A percentile compares a stretch with the other conserved stretches of the same genome.
Evolutionary conservation across 1,284 basidiomycete genomes (phyloP).

Genomic region (Ustilago curta): DNA sequence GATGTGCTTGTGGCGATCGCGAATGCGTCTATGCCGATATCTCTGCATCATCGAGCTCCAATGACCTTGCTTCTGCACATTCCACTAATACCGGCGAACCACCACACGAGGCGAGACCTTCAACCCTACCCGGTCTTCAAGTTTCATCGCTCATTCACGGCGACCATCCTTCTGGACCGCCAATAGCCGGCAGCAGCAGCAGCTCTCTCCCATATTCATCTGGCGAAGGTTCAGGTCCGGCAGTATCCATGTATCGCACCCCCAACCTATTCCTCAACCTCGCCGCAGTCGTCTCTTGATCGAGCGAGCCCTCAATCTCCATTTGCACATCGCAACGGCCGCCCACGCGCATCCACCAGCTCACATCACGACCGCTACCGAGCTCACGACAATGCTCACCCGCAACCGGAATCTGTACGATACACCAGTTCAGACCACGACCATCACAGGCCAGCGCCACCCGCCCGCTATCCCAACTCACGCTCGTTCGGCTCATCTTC

Average conservation of each 20-base stretch:
- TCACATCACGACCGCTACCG: conserved; percentile 31
- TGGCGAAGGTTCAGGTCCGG: conserved; percentile 10
- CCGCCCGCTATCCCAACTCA: neutral
- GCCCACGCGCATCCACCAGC: conserved; percentile 23
- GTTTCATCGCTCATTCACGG: conserved; percentile 35
- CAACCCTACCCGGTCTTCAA: conserved; percentile 17
- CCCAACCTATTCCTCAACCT: conserved; percentile 6
- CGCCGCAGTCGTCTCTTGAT: conserved; percentile 27
- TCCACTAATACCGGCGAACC: neutral
- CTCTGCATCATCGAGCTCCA: neutral
- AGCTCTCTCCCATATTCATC: conserved; percentile 12
- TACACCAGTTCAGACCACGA: conserved; percentile 21
- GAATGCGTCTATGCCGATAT: conserved; percentile 37
- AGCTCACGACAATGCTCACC: neutral
- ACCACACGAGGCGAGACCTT: neutral
- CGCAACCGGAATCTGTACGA: neutral
- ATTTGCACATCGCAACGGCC: conserved; percentile 4
- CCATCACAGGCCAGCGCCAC: conserved; percentile 22
- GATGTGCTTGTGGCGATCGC: conserved; percentile 43
- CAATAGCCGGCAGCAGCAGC: neutral
- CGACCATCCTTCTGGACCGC: conserved; percentile 7
- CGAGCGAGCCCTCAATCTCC: neutral
- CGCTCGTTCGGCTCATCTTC: conserved; percentile 17
- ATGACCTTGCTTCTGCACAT: neutral
- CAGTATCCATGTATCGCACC: neutral